Conservation (phyloP, 169 alveolate species). For the Babesia bovis region DNA sequence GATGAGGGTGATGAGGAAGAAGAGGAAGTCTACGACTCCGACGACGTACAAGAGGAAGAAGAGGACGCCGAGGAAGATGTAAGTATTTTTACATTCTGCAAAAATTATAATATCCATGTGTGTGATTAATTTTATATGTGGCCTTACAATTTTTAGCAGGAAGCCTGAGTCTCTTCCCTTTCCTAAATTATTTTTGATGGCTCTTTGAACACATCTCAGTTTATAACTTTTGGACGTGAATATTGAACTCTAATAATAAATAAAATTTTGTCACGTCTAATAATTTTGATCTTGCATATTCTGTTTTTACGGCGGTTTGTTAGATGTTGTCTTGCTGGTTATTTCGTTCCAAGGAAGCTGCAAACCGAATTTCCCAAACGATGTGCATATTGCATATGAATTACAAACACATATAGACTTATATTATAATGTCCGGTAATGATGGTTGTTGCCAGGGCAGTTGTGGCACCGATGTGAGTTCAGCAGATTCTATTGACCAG, state of each 20-base stretch:
- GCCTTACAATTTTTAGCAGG: slow-evolving; percentile 6
- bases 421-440: neutral
- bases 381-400: too few species aligned
- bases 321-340: too few species aligned
- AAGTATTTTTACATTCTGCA: neutral
- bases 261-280: slow-evolving; percentile 8
- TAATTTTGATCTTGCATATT: slow-evolving; percentile 4
- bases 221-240: neutral
- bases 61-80: slow-evolving; percentile 64
- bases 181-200: neutral
- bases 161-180: slow-evolving; percentile 8
- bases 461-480: neutral
- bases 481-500: neutral
- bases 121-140: neutral
- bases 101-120: neutral
- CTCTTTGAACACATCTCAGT: neutral
- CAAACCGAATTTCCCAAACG: too few species aligned
- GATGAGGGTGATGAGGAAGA: slow-evolving; percentile 71
- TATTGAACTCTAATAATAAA: neutral
- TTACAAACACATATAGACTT: too few species aligned
- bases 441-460: slow-evolving; percentile 4
- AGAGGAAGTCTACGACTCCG: slow-evolving; percentile 44
- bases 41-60: slow-evolving; percentile 49
- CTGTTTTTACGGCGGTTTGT: too few species aligned
- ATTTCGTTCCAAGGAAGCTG: too few species aligned